A percentile compares a stretch with the other conserved stretches of the same genome.
phyloP scores from a whole-genome alignment of 2,329 filamentous ascomycete species.

The Aspergillus ustus region DNA sequence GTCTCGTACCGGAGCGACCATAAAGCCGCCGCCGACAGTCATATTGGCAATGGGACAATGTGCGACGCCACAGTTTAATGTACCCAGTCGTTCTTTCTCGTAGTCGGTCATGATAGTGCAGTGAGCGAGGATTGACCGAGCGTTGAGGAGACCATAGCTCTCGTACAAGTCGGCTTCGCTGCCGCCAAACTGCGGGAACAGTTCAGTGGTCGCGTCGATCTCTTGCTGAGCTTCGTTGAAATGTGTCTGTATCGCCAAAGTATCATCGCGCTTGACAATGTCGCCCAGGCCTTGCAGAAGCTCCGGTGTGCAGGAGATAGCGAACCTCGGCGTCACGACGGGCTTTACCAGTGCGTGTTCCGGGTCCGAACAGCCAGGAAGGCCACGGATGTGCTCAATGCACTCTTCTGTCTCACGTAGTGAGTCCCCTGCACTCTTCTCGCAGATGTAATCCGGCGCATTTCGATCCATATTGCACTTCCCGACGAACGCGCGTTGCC shows the following conservation, averaged over 20 bases:
- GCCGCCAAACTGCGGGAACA: slow-evolving; percentile 59
- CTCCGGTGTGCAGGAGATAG: slow-evolving; percentile 62
- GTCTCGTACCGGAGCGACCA: slow-evolving; percentile 63
- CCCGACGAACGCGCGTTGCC: slow-evolving; percentile 42
- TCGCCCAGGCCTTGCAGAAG: slow-evolving; percentile 61
- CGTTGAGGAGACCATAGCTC: slow-evolving; percentile 58
- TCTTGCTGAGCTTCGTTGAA: slow-evolving; percentile 69
- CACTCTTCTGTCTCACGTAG: slow-evolving; percentile 56
- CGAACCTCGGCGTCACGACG: slow-evolving; percentile 64
- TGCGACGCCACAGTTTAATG: slow-evolving; percentile 61
- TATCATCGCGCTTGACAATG: slow-evolving; percentile 54
- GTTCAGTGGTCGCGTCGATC: slow-evolving; percentile 56
- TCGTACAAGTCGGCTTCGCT: slow-evolving; percentile 66
- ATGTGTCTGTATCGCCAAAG: slow-evolving; percentile 67
- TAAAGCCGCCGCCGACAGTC: slow-evolving; percentile 58
- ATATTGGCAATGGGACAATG: slow-evolving; percentile 70
- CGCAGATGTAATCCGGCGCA: slow-evolving; percentile 58
- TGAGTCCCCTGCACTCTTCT: slow-evolving; percentile 53
- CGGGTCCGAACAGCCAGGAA: slow-evolving; percentile 49
- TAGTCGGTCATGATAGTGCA: slow-evolving; percentile 65
- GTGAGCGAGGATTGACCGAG: slow-evolving; percentile 67
- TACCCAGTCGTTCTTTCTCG: slow-evolving; percentile 45
- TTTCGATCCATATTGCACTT: slow-evolving; percentile 46
- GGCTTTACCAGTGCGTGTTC: slow-evolving; percentile 48
- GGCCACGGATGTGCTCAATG: slow-evolving; percentile 52